phyloP scores from a whole-genome alignment of 352 stramenopile species.

The Phytophthora multivora region DNA sequence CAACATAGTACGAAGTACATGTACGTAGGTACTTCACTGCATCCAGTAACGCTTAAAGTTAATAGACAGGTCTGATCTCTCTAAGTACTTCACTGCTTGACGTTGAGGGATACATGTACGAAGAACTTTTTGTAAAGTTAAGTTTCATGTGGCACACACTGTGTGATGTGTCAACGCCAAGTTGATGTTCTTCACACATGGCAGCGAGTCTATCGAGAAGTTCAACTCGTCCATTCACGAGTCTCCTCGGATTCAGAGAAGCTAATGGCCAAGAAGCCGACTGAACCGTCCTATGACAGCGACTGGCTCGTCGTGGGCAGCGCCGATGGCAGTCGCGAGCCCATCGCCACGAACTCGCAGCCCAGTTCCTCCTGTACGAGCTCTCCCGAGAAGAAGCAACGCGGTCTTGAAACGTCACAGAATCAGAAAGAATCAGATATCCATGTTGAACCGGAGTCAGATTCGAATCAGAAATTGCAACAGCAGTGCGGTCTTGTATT shows the following conservation, averaged over 20 bases:
- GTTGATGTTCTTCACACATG: constrained; percentile 8
- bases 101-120: too few species aligned
- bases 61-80: too few species aligned
- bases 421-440: constrained; percentile 18
- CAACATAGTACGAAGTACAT: too few species aligned
- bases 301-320: constrained; percentile 33
- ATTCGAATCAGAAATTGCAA: constrained; percentile 12
- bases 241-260: not conserved
- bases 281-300: constrained; percentile 9
- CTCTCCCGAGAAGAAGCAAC: not conserved
- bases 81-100: too few species aligned
- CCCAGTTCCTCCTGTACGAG: not conserved
- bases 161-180: constrained; percentile 7
- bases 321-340: constrained; percentile 4
- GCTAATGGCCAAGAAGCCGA: constrained; percentile 10
- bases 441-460: constrained; percentile 9
- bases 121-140: not conserved
- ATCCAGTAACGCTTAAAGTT: too few species aligned
- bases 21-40: too few species aligned
- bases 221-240: constrained; percentile 28
- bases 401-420: constrained; percentile 18
- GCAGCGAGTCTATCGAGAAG: constrained; percentile 4
- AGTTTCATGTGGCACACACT: not conserved
- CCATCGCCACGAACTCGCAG: not conserved
- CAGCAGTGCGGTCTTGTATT: not conserved